Base-by-base conservation (phyloP, 2,329 filamentous ascomycete species). In the Paracoccidioides lutzii region DNA sequence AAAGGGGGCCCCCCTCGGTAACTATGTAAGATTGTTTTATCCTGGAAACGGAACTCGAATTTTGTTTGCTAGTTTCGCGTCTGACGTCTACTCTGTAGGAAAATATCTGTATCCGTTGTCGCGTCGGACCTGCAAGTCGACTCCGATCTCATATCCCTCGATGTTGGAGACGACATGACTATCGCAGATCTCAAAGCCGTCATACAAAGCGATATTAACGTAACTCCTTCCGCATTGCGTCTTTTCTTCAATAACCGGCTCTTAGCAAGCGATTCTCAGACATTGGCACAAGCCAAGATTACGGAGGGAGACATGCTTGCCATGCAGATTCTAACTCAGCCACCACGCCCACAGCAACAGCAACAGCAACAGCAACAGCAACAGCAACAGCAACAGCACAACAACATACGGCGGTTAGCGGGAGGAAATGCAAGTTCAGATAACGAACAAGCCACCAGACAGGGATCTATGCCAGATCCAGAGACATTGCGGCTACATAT, bases 251-350 rank as follows among this genome's bases (percentile, higher is more conserved):
- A 96, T 69, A 93, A 91, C 61, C 81, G 82, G 61, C 81, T 90
- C 44, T 82, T 98, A 55, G 79, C 76, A 62, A 84, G 90, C 71
- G 85, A 90, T 64, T 73, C 79, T 57, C 86, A 90, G 70, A 95
- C 90, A 3, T 80, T 98, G 66, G 82, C 90, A 62, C 80, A 91
- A 64, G 80, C 90, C 37, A 81, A 85, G 44, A 86, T 98, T 64
- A 81, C 78, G 51, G 88, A 97, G 72, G 89, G 89, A 55, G 93
- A 96, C 66, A 90, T 98, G 87, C 76, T 98, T 61, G 89, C 87
- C 35, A 80, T 97, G 62, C 87, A 95, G 67, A 85, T 95, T 62
- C 65, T 62, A 56, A 57, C 66, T 35, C 67, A 66, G 37, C 60
- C 62, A 43, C 68, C 64, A 41, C 63, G 67, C 57, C 57, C 64